Conservation (phyloP, 805 yeast species). For the Torulaspora microellipsoides region DNA sequence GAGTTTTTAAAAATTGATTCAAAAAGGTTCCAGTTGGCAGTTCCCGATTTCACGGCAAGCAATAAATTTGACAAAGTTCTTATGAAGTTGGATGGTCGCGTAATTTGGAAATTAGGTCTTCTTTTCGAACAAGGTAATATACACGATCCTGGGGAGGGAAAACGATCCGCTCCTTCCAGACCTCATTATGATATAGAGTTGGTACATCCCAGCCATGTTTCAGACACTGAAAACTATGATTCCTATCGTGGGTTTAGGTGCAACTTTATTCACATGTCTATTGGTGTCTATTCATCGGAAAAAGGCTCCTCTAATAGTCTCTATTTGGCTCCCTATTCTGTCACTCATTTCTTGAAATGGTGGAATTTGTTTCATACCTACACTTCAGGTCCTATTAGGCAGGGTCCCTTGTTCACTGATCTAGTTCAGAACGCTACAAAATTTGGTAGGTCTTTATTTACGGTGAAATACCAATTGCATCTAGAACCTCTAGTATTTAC, state of each 20-base stretch:
- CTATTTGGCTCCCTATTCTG: constrained; percentile 66
- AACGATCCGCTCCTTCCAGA: constrained; percentile 44
- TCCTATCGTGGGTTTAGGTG: constrained; percentile 59
- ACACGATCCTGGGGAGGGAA: constrained; percentile 34
- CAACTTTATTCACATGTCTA: constrained; percentile 55
- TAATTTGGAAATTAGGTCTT: constrained; percentile 74
- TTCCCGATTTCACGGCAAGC: constrained; percentile 41
- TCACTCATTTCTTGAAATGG: constrained; percentile 71
- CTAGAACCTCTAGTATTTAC: constrained; percentile 64
- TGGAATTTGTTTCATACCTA: constrained; percentile 76
- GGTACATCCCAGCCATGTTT: constrained; percentile 50
- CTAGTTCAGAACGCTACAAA: constrained; percentile 43
- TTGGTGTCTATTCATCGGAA: constrained; percentile 33
- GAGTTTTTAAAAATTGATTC: constrained; percentile 53
- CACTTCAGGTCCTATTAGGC: constrained; percentile 69
- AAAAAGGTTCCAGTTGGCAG: constrained; percentile 50
- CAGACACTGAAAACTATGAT: constrained; percentile 45
- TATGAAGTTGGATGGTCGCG: constrained; percentile 61
- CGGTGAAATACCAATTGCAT: constrained; percentile 69
- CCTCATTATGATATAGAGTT: constrained; percentile 63
- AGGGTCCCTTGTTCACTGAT: constrained; percentile 62
- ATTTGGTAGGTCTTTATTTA: constrained; percentile 64
- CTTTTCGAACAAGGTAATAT: constrained; percentile 60
- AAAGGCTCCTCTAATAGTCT: constrained; percentile 55
- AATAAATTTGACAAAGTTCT: constrained; percentile 42